phyloP scores from a whole-genome alignment of 345 rosid genomes.

The Bruguiera sexangula region DNA sequence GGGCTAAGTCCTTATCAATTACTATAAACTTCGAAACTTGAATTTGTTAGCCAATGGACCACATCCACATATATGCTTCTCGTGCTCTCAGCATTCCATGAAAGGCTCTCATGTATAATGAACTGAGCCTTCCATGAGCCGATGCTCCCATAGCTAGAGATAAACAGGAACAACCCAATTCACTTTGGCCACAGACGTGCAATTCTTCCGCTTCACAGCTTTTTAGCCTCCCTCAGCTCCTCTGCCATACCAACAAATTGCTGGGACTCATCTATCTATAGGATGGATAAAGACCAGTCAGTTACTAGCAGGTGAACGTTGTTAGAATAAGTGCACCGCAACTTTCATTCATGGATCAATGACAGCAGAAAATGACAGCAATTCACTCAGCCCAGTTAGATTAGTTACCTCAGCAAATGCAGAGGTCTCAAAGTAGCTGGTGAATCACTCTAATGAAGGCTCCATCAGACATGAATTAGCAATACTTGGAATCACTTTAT shows the following conservation, averaged over 20 bases:
- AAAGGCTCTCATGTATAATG: neutral
- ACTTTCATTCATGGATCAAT: slow-evolving; percentile 5
- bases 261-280: slow-evolving; percentile 25
- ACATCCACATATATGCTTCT: neutral
- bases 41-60: too few relatives aligned
- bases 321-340: slow-evolving; percentile 8
- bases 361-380: slow-evolving; percentile 5
- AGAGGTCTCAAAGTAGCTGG: slow-evolving; percentile 53
- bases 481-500: slow-evolving; percentile 12
- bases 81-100: neutral
- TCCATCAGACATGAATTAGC: slow-evolving; percentile 28
- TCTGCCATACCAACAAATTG: slow-evolving; percentile 6
- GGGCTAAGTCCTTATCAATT: too few relatives aligned
- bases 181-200: neutral
- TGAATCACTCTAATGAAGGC: slow-evolving; percentile 38
- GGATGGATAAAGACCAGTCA: slow-evolving; percentile 32
- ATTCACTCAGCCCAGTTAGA: slow-evolving; percentile 41
- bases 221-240: slow-evolving; percentile 9
- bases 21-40: too few relatives aligned
- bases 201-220: slow-evolving; percentile 7
- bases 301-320: slow-evolving; percentile 19
- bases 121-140: neutral
- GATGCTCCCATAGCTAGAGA: too few relatives aligned
- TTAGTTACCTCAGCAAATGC: slow-evolving; percentile 72
- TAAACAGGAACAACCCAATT: too few relatives aligned